Base-by-base conservation (phyloP, 257 asterid species). In the Capsicum rhomboideum region DNA sequence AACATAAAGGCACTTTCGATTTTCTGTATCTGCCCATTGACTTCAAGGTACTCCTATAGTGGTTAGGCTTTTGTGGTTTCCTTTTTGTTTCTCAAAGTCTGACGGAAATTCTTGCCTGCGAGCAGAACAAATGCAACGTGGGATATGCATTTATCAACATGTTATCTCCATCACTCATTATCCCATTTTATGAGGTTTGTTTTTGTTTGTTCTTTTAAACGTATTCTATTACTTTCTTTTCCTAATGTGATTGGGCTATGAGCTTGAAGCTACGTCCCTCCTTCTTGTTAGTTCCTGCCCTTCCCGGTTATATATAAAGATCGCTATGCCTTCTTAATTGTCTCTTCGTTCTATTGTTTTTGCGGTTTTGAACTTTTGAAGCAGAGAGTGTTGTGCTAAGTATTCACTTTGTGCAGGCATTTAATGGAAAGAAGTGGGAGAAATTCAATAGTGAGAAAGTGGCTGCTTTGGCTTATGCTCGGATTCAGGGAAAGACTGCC, bases 141-240 rank as follows among this genome's bases (percentile, higher is more conserved):
- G 98, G 98, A 28, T 95, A 94, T 61, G 98, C 98, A 17, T 95
- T 95, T 82, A 95, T 95, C 90, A 95, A 94, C 87, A 89, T 94
- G 94, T 54, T 92, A 88, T 89, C 97, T 77, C 95, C 98, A 6
- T 78, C 85, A 61, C 89, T 86, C 86, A 91, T 95, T 72, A 86
- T 94, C 88, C 84, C 95, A 2, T 95, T 95, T 82, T 94, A 92
- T 56, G 90, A 92, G 98, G 98, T 93, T 63, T 23, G 59, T 10
- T 72, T 52, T 72, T 82, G 40, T 42, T 54, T 59, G n/a, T 83
- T 71, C 40, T 64, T 71, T 64, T 40, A 55, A 78, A 28, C 10
- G 20, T 69, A 49, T 49, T 75, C 40, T 8, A 61, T 72, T 28
- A 83, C 8, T 78, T 42, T 18, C 61, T 4, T 69, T 80, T 67